These are phyloP conservation scores for Microsporum audouinii DNA, from an alignment of 2,329 filamentous ascomycete species.

Conservation along the genomic window DNA sequence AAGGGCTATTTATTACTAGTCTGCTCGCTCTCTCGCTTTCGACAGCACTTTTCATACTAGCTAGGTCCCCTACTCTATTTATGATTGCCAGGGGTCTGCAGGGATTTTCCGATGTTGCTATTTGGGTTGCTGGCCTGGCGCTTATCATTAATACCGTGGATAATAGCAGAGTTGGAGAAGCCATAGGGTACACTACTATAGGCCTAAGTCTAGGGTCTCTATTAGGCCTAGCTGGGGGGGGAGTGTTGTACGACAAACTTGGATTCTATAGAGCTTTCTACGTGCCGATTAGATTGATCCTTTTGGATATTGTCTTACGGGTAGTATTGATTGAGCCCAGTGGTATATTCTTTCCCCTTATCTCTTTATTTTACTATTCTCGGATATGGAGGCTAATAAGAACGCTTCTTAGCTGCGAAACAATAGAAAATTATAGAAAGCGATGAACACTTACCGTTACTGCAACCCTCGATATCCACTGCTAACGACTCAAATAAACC, in stretches of 20 bases:
- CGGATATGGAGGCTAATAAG: not conserved
- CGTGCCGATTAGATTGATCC: not conserved
- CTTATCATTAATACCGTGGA: not conserved
- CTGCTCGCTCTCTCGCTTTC: not conserved
- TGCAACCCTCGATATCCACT: not conserved
- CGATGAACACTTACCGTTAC: not conserved
- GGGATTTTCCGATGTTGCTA: not conserved
- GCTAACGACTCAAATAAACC: not conserved
- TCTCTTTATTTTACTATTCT: not conserved
- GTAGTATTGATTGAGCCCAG: not conserved
- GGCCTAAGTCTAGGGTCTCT: not conserved
- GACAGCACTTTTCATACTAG: not conserved
- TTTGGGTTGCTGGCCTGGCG: not conserved
- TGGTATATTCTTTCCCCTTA: too few relatives aligned
- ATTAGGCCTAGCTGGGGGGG: not conserved
- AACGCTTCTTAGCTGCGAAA: not conserved
- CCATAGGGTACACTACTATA: not conserved
- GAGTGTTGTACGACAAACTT: not conserved
- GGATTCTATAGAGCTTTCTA: not conserved
- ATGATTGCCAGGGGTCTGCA: not conserved
- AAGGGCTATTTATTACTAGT: not conserved
- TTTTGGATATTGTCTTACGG: not conserved
- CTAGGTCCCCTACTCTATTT: not conserved
- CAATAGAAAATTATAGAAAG: not conserved
- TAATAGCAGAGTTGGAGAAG: not conserved